Base-by-base conservation (phyloP, 2,329 filamentous ascomycete species). In the Tolypocladium guangdongense region DNA sequence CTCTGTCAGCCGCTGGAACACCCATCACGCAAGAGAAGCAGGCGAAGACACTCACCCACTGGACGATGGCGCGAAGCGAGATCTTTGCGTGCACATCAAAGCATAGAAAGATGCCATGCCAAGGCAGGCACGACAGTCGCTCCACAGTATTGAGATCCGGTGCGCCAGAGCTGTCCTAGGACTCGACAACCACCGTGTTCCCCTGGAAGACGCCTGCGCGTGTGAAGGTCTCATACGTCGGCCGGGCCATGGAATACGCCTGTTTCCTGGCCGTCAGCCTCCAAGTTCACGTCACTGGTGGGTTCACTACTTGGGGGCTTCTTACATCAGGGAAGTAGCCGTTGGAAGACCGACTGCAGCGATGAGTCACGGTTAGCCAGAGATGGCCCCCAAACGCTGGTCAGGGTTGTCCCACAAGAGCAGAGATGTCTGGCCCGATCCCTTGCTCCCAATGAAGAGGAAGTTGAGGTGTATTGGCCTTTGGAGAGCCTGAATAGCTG, bases 151-250 rank as follows among this genome's bases (percentile, higher is more conserved):
- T 64, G 36, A 72, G 60, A 46, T 72, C 70, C 3, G 66, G 64
- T 27, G 66, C 64, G 58, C 70, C 70, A 30, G 70, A 72, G 56
- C 68, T 72, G 55, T 72, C 70, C 70, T 68, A 72, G 54, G 71
- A 53, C 60, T 72, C 70, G 50, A 69, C 56, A 54, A 60, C 60
- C 1, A 61, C 62, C 45, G 61, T 59, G 38, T 62, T 58, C 32
- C 53, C 56, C 45, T 64, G 41, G 54, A 63, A 65, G 2, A 56
- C 37, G 16, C 60, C 57, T 16, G 66, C 59, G 35, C 59, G 62
- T 43, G 59, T 57, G 53, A 71, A 72, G 0, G 64, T 68, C 51
- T 72, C 70, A 46, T 68, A 72, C 35, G 62, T 51, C 1, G 69
- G 68, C 27, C 66, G 61, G 20, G 62, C 45, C 47, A 72, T 67